These are phyloP conservation scores for Persicaria tinctoria DNA, from an alignment of 148 eudicot genomes.

Conservation along the genomic window DNA sequence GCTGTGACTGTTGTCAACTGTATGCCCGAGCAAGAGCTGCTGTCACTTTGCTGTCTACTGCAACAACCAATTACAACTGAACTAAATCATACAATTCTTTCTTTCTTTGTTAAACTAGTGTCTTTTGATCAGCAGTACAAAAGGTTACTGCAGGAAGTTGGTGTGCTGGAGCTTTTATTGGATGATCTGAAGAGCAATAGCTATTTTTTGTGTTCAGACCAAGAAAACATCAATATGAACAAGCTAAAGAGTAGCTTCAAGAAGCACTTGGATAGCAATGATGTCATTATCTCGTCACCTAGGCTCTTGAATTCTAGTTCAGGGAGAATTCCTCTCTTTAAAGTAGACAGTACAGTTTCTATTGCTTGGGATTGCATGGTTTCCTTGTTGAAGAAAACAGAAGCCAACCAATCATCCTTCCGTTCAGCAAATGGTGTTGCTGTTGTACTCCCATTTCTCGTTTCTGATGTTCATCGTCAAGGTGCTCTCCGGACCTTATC, in stretches of 20 bases:
- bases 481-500: constrained; percentile 88
- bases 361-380: constrained; percentile 96
- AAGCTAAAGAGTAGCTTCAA: constrained; percentile 60
- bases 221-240: constrained; percentile 31
- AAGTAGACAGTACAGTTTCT: constrained; percentile 54
- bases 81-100: constrained; percentile 66
- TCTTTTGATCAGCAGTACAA: constrained; percentile 95
- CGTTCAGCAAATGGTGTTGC: constrained; percentile 83
- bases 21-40: constrained; percentile 93
- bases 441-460: constrained; percentile 72
- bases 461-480: constrained; percentile 74
- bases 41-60: constrained; percentile 90
- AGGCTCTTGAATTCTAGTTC: constrained; percentile 80
- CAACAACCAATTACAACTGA: constrained; percentile 85
- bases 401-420: constrained; percentile 80
- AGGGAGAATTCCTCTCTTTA: constrained; percentile 79
- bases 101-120: constrained; percentile 84
- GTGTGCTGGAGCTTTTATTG: constrained; percentile 83
- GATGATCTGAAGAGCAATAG: constrained; percentile 92
- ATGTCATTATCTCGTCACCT: constrained; percentile 87
- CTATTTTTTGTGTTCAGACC: constrained; percentile 55
- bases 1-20: constrained; percentile 96
- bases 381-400: constrained; percentile 84
- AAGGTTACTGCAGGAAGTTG: constrained; percentile 91
- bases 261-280: constrained; percentile 60